Base-by-base conservation (phyloP, 2,329 filamentous ascomycete species). In the Alternaria hordeiaustralica region DNA sequence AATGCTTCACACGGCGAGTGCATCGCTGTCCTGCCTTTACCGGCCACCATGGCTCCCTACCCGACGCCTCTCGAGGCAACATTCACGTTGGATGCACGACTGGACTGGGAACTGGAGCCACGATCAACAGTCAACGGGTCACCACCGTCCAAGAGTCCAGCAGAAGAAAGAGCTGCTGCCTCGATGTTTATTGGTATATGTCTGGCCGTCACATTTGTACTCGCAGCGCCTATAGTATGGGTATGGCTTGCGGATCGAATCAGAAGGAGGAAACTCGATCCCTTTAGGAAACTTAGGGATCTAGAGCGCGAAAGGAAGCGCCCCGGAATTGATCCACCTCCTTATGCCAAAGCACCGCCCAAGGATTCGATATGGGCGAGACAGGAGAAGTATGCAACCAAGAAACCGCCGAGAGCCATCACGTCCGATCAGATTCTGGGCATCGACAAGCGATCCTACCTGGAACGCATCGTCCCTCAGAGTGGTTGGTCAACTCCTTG, bases 341-440 rank as follows among this genome's bases (percentile, higher is more conserved):
- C 56, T 15, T 58, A 58, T 26, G 46, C 21, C 25, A 43, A n/a
- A 15, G 8, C 26, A n/a, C 33, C 56, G 11, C 23, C 49, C 13
- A 20, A 43, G 21, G 56, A 58, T 23, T 58, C 46, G 15, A 58
- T 58, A 51, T 53, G 56, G 56, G 56, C 46, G 10, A 50, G 56
- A 11, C 56, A 58, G 6, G 56, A 58, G 41, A 51, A 26, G 23
- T 51, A 58, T 21, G 50, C 41, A 28, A 59, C 47, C 4, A 30
- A 50, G 20, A 59, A 46, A n/a, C 57, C 36, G 15, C 45, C 51
- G 10, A 54, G 46, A 36, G 50, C 36, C 13, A 23, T 61, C 28
- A 67, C 58, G 7, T 33, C 61, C 26, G 58, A 64, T 30, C 61
- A 60, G 41, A 30, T 67, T 13, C 30, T 67, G 18, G 64, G 61